phyloP scores from a whole-genome alignment of 192 early-diverging fungal species.

The Backusella sp. region DNA sequence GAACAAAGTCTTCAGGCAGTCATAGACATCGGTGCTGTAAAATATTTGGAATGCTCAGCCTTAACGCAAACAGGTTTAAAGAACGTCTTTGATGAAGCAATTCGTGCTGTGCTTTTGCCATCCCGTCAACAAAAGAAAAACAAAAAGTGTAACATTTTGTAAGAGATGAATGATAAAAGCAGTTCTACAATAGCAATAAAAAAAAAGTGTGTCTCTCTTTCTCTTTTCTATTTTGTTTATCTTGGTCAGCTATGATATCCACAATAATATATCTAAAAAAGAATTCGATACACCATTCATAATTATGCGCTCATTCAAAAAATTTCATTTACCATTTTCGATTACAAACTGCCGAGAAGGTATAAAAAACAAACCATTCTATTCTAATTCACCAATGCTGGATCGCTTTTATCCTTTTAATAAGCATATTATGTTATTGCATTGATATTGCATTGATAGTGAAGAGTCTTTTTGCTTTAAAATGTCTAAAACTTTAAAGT shows the following conservation, averaged over 20 bases:
- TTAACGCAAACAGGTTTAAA: constrained; percentile 92
- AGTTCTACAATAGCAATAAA: background rate
- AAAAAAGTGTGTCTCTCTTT: background rate
- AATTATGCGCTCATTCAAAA: background rate
- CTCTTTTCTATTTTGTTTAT: background rate
- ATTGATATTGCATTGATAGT: constrained; percentile 29
- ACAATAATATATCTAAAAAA: background rate
- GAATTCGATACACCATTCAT: background rate
- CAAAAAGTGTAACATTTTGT: constrained; percentile 68
- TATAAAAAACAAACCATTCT: constrained; percentile 38
- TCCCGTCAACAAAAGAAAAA: constrained; percentile 47
- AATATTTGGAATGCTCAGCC: constrained; percentile 89
- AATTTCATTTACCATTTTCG: constrained; percentile 39
- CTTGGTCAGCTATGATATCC: background rate
- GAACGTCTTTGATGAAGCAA: constrained; percentile 94
- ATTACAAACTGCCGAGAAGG: constrained; percentile 39
- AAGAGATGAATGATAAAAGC: constrained; percentile 16
- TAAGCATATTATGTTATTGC: constrained; percentile 2
- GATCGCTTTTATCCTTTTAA: background rate
- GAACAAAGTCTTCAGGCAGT: constrained; percentile 73
- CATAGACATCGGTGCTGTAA: constrained; percentile 75
- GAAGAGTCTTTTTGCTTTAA: constrained; percentile 37
- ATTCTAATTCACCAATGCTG: constrained; percentile 50
- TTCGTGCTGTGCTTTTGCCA: constrained; percentile 76
- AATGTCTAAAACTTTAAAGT: constrained; percentile 29